Evolutionary conservation across 176 grass and related monocot genomes (phyloP).

Genomic region (Carex parvula): DNA sequence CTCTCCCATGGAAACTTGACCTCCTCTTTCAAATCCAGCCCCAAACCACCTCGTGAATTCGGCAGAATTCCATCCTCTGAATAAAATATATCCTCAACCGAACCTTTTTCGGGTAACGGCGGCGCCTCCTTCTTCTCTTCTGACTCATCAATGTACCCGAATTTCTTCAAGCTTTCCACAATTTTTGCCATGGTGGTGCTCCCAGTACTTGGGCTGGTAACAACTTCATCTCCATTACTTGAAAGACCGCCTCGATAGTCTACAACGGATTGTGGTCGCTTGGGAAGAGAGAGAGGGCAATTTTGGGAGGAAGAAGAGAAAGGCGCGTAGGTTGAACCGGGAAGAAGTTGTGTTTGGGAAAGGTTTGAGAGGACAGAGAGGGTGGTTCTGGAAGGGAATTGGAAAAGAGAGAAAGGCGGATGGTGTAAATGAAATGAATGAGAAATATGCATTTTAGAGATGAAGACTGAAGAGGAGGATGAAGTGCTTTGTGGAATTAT

Average conservation of each 20-base stretch:
- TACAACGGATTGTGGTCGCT: conserved; percentile 22
- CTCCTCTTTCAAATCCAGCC: conserved; percentile 31
- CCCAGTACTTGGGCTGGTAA: conserved; percentile 50
- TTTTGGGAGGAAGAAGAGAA: conserved; percentile 32
- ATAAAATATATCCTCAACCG: conserved; percentile 81
- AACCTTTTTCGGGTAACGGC: conserved; percentile 52
- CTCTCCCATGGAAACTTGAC: conserved; percentile 86
- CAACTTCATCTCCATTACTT: conserved; percentile 53
- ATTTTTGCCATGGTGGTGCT: conserved; percentile 81
- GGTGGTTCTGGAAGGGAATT: conserved; percentile 18
- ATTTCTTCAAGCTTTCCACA: conserved; percentile 61
- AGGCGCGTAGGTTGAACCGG: conserved; percentile 6
- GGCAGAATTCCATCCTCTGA: conserved; percentile 75
- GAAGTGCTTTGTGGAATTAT: not conserved
- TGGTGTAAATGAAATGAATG: conserved; percentile 41
- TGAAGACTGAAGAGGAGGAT: not conserved
- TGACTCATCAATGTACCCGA: conserved; percentile 53
- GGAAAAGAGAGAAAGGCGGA: conserved; percentile 37
- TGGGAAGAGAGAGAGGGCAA: conserved; percentile 37
- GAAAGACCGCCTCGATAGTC: conserved; percentile 71
- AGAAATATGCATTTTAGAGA: conserved; percentile 51
- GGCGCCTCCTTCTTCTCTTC: conserved; percentile 18
- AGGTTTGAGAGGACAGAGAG: not conserved
- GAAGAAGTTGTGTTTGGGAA: not conserved
- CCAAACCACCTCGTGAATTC: conserved; percentile 51